Conservation (phyloP, 2,329 filamentous ascomycete genomes). For the Sphaerulina populicola region DNA sequence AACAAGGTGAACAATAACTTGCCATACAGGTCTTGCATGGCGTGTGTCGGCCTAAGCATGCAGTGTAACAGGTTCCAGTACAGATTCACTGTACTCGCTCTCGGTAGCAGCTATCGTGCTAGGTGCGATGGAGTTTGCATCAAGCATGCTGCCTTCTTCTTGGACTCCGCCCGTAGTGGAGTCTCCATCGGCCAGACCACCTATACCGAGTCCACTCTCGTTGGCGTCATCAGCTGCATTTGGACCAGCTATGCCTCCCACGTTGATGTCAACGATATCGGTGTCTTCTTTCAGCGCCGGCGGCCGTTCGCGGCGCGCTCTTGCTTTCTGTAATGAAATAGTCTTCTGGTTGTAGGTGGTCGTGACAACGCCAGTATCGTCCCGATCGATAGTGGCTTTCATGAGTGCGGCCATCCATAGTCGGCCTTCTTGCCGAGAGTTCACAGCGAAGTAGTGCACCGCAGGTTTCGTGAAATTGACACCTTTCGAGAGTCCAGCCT, state of each 20-base stretch:
- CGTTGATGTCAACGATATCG: slow-evolving; percentile 1
- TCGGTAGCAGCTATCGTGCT: slow-evolving; percentile 9
- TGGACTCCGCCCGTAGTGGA: slow-evolving; percentile 18
- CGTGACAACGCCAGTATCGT: slow-evolving; percentile 63
- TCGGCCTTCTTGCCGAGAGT: slow-evolving; percentile 76
- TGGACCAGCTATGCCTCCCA: slow-evolving; percentile 25
- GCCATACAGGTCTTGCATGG: neutral
- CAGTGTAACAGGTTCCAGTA: slow-evolving; percentile 8
- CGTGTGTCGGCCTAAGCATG: slow-evolving; percentile 1
- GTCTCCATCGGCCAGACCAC: slow-evolving; percentile 17
- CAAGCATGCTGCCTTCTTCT: slow-evolving; percentile 9
- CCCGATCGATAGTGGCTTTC: slow-evolving; percentile 97
- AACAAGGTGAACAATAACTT: slow-evolving; percentile 3
- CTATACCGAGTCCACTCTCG: slow-evolving; percentile 24
- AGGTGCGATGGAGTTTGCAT: slow-evolving; percentile 5
- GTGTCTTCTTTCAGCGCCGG: slow-evolving; percentile 66
- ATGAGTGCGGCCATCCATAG: slow-evolving; percentile 98
- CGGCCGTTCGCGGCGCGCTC: slow-evolving; percentile 77
- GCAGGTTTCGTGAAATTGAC: slow-evolving; percentile 97
- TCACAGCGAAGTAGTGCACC: slow-evolving; percentile 94
- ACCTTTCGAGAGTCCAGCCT: slow-evolving; percentile 74
- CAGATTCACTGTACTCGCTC: slow-evolving; percentile 5
- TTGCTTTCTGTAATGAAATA: slow-evolving; percentile 81
- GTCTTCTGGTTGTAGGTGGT: slow-evolving; percentile 97
- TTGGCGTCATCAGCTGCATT: slow-evolving; percentile 13